A percentile compares a stretch with the other conserved stretches of the same genome.
Evolutionary conservation across 176 grass and related monocot species (phyloP).

Genomic region (Carex parvula): DNA sequence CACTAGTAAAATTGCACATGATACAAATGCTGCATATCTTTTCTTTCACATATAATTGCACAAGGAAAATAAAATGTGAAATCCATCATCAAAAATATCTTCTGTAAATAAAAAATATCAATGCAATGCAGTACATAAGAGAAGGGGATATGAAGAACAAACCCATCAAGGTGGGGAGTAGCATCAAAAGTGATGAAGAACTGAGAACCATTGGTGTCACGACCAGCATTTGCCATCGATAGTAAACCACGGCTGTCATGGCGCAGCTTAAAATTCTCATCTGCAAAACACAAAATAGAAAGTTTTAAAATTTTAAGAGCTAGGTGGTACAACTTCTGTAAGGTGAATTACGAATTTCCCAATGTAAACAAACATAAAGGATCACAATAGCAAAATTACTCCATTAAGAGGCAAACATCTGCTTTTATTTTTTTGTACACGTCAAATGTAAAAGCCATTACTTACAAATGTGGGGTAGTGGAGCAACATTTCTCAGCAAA

Average conservation of each 20-base stretch:
- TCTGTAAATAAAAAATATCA: background rate
- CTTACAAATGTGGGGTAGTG: constrained; percentile 26
- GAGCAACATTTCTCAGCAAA: constrained; percentile 35
- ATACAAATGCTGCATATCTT: background rate
- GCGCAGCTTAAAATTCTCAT: constrained; percentile 66
- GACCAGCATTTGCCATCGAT: constrained; percentile 82
- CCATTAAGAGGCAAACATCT: constrained; percentile 2
- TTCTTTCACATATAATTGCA: background rate
- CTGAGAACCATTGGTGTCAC: constrained; percentile 73
- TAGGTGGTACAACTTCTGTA: background rate
- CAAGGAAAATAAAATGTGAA: background rate
- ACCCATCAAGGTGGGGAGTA: constrained; percentile 83
- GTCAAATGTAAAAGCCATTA: constrained; percentile 24
- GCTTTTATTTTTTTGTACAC: constrained; percentile 8
- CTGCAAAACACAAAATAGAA: constrained; percentile 52
- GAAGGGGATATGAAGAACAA: constrained; percentile 14
- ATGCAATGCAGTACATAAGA: background rate
- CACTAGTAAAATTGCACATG: background rate
- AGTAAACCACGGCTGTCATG: constrained; percentile 84
- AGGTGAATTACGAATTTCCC: background rate
- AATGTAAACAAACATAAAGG: constrained; percentile 24
- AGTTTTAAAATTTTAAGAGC: background rate
- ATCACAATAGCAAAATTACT: constrained; percentile 23
- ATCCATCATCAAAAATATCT: background rate
- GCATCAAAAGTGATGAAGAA: constrained; percentile 95